Base-by-base conservation (phyloP, 176 grass and related monocot species). In the Phoenix dactylifera region DNA sequence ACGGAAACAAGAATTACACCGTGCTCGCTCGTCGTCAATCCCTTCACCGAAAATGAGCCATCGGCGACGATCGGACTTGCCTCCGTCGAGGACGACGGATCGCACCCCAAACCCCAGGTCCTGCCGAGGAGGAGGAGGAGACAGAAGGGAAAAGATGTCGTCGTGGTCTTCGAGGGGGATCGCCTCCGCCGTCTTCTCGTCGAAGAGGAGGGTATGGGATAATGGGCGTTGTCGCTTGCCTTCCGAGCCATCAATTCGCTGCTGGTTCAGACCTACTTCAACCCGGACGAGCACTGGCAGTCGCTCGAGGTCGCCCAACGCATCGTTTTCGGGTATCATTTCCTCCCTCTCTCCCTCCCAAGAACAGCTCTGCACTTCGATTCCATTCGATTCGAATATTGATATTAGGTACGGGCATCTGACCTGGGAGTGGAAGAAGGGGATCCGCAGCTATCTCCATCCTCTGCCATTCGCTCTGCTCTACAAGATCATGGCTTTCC, bases 231-330 rank as follows among this genome's bases (percentile, higher is more conserved):
- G 12, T 72, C 76, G 66, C 28, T 91, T 18, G 83, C 71, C 16
- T 82, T 91, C 73, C 87, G 92, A 54, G 75, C 58, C 17, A 76
- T 55, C 12, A 97, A 97, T 66, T 87, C 72, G 39, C 69, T 97
- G 53, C 69, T 91, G 58, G 72, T 90, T 54, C 83, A 75, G 62
- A 91, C 87, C 54, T 91, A 97, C 86, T 97, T 90, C 78, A 97
- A 97, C 53, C 92, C 87, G 22, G 83, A 88, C 58, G 92, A 97
- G 74, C 92, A 97, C 57, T 91, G 92, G 92, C 87, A 97, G 67
- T 79, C 80, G 19, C 83, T 91, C n/a, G 92, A 97, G 83, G 92
- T 97, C 58, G 83, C 92, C 51, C 92, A 97, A 65, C 84, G 76
- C 75, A 4, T 91, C 72, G 64, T 80, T 18, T 97, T 97, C 20